A percentile compares a stretch with the other conserved stretches of the same genome.
phyloP scores from a whole-genome alignment of 441 rosid species.

The Oxalis stricta region DNA sequence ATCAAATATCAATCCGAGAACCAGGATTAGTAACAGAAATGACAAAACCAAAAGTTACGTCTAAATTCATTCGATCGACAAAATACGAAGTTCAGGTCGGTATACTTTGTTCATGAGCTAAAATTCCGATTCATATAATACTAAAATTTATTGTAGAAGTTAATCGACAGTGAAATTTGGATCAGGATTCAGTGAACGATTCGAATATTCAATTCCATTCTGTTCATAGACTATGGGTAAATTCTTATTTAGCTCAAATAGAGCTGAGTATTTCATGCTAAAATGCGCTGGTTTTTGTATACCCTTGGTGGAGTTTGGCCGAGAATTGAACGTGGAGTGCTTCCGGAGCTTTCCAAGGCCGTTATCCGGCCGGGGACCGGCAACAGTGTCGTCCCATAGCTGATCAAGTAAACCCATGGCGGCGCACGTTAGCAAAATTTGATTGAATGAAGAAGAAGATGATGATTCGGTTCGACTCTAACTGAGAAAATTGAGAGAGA shows the following conservation, averaged over 20 bases:
- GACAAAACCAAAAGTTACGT: background rate
- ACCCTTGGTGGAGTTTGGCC: conserved; percentile 79
- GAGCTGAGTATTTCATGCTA: background rate
- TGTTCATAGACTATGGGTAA: too few species aligned
- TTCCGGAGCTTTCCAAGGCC: conserved; percentile 95
- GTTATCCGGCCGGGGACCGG: conserved; percentile 79
- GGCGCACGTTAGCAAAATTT: background rate
- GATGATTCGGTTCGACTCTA: too few species aligned
- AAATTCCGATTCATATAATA: too few species aligned
- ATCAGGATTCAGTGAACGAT: too few species aligned
- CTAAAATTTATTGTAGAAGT: too few species aligned
- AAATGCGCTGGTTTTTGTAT: conserved; percentile 16
- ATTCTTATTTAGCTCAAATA: background rate
- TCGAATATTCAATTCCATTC: background rate
- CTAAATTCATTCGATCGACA: background rate
- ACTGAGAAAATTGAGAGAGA: too few species aligned
- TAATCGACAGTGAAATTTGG: too few species aligned
- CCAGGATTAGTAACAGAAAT: too few species aligned
- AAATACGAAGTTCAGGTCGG: background rate
- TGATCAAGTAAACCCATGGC: conserved; percentile 77
- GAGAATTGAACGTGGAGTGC: conserved; percentile 50
- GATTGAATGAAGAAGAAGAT: too few species aligned
- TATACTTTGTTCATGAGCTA: background rate
- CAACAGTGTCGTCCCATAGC: conserved; percentile 95
- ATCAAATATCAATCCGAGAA: conserved; percentile 3